Base-by-base conservation (phyloP, 129 eudicot species). In the Pseudognaphalium luteoalbum region DNA sequence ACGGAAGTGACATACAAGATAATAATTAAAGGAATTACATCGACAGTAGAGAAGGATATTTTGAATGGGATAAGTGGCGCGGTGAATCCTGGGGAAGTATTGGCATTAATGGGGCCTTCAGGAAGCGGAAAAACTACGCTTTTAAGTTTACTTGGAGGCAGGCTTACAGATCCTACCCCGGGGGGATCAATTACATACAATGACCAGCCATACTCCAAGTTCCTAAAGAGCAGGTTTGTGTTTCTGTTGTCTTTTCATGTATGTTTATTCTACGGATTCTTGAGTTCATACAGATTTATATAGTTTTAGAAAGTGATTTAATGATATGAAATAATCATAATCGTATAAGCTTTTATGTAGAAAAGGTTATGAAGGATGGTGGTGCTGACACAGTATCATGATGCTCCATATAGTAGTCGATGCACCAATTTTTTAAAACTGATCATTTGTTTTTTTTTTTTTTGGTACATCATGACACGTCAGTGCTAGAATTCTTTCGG, bases 91-190 rank as follows among this genome's bases (percentile, higher is more conserved):
- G 96, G 98, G 15, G 98, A 92, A 80, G 96, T 92, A 65, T 80
- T 92, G 66, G 98, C 98, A 0, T 83, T 92, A 58, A 92, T 92
- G 98, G 98, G 98, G 32, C 98, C 98, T 37, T 92, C 98, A 1
- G 98, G 98, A 22, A 88, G 98, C 20, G 98, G 98, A 42, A 92
- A 92, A 82, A 92, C 98, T 21, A 71, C 98, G 2, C 87, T 92
- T 17, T 67, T 90, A 73, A 90, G 91, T 67, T 79, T 92, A 58
- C 90, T 92, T 10, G 98, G 98, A 64, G 98, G 98, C 28, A 75
- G 98, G 71, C 67, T 86, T 19, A 77, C 70, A 6, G 84, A 86
- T 60, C 86, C 87, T 7, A 57, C 76, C 1, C 21, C 67, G 0
- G 90, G 90, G 17, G 96, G 98, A 47, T 84, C 90, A 6, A 73